Base-by-base conservation (phyloP, 2,329 filamentous ascomycete genomes). In the Neoscytalidium dimidiatum region DNA sequence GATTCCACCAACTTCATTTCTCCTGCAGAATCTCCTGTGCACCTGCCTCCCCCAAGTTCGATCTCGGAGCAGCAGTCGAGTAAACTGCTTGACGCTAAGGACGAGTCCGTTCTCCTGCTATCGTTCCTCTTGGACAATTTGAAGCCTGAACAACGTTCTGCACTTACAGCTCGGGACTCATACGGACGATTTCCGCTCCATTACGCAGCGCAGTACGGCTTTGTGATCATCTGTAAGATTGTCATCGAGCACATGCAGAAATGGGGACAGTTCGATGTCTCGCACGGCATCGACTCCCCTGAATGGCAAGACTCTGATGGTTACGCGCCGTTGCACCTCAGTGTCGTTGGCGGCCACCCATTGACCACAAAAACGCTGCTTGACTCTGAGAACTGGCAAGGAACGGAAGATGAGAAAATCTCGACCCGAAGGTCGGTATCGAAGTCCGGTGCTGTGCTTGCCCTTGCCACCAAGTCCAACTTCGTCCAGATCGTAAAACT, bases 261-360 rank as follows among this genome's bases (percentile, higher is more conserved):
- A 26, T 98, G 94, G 94, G 86, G 86, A 17, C 89, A 96, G 71
- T 97, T 97, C 72, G 86, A 96, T 72, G 88, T 94, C 29, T 87
- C 88, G 38, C 84, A 92, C 67, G 94, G 94, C 9, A 96, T 99
- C 57, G 94, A 98, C 75, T 91, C 92, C 0, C 84, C 87, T 0
- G 84, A 89, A 67, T 98, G 94, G 94, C 94, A 97, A 78, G 95
- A 99, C 74, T 86, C 88, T 21, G 95, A 98, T 72, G 94, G 95
- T 19, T 92, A 90, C 76, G 92, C 94, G 9, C 95, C 95, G 0
- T 82, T 99, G 46, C 94, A 99, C 80, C 85, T 99, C 49, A 92
- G 91, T 71, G 94, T 98, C 28, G 91, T 97, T 53, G 93, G 92
- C 46, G 94, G 94, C 0, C 95, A 99, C 75, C 88, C 92, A 2